These are phyloP conservation scores for Periconia sp. DNA, from an alignment of 2,329 filamentous ascomycete species.

Conservation along the genomic window DNA sequence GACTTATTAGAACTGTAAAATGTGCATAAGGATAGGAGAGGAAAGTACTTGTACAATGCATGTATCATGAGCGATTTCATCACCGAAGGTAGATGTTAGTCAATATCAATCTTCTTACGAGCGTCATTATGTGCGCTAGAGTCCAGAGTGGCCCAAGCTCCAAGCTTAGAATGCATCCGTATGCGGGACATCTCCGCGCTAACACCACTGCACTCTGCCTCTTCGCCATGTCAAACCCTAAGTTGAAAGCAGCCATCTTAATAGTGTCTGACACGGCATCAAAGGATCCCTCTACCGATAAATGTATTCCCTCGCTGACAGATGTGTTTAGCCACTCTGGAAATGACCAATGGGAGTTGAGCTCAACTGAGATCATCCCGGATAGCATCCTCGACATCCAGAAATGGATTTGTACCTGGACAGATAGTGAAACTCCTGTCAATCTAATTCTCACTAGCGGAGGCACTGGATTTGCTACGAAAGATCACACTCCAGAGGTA, in stretches of 20 bases:
- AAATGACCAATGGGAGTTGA: slow-evolving; percentile 73
- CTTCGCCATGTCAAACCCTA: slow-evolving; percentile 37
- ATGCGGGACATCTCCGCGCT: slow-evolving; percentile 28
- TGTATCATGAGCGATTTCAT: slow-evolving; percentile 42
- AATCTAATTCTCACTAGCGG: slow-evolving; percentile 89
- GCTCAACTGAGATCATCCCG: slow-evolving; percentile 75
- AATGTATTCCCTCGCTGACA: slow-evolving; percentile 69
- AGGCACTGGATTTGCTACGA: slow-evolving; percentile 87
- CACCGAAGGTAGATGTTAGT: slow-evolving; percentile 11
- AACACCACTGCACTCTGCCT: slow-evolving; percentile 13
- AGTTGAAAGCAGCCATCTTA: slow-evolving; percentile 77
- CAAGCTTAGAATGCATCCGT: background rate
- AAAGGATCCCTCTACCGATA: slow-evolving; percentile 78
- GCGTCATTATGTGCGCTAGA: background rate
- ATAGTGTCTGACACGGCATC: slow-evolving; percentile 91
- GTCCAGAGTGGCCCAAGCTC: slow-evolving; percentile 26
- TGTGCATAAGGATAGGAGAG: slow-evolving; percentile 36
- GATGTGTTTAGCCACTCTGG: slow-evolving; percentile 73
- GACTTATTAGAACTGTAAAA: slow-evolving; percentile 26
- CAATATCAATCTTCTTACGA: slow-evolving; percentile 8
- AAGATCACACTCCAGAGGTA: slow-evolving; percentile 89
- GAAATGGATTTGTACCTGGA: slow-evolving; percentile 72
- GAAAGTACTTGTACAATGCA: slow-evolving; percentile 42
- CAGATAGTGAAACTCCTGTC: slow-evolving; percentile 65
- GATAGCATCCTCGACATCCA: slow-evolving; percentile 81